Evolutionary conservation across 345 rosid genomes (phyloP).

Genomic region (Populus deltoides): DNA sequence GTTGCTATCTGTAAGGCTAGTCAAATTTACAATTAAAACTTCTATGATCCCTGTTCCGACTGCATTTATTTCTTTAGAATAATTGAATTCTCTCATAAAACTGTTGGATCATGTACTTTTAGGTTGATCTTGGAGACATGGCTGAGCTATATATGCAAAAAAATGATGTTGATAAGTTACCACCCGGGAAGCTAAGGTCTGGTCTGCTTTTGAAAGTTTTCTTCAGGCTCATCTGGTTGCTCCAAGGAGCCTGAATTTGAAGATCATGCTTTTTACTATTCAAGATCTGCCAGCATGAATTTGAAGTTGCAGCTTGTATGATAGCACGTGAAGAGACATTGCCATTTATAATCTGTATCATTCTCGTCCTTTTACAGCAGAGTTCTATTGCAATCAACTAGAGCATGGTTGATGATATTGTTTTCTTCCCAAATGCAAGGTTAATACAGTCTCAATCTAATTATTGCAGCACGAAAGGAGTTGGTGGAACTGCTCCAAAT

Average conservation of each 20-base stretch:
- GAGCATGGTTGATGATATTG: not conserved
- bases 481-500: slow-evolving; percentile 70
- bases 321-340: too few species aligned
- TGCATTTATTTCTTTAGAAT: too few species aligned
- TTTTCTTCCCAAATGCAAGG: not conserved
- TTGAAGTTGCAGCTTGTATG: not conserved
- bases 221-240: not conserved
- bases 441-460: slow-evolving; percentile 2
- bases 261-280: not conserved
- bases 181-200: slow-evolving; percentile 77
- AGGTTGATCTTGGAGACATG: slow-evolving; percentile 97
- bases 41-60: too few species aligned
- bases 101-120: slow-evolving; percentile 1
- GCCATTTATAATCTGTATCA: not conserved
- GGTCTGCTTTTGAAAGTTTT: not conserved
- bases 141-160: slow-evolving; percentile 56
- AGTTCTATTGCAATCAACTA: not conserved
- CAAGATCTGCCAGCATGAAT: not conserved
- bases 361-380: not conserved
- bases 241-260: too few species aligned
- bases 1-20: not conserved
- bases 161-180: slow-evolving; percentile 64
- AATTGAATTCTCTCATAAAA: slow-evolving; percentile 3
- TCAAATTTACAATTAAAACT: too few species aligned
- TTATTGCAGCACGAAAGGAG: slow-evolving; percentile 69